Evolutionary conservation across 2,329 filamentous ascomycete species (phyloP).

Genomic region (Sclerotinia sclerotiorum): DNA sequence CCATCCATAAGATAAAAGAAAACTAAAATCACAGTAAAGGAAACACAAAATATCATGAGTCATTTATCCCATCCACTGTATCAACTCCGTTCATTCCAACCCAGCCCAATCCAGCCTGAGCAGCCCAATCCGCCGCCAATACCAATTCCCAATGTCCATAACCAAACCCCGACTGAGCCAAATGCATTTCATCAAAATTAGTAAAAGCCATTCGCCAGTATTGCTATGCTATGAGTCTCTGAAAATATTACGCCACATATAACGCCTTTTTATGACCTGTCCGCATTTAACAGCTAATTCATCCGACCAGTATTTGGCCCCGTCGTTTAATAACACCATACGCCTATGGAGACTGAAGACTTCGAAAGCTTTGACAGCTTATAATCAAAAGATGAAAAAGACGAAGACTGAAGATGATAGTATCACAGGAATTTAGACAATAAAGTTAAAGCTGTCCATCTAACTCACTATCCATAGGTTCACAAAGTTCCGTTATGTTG

Average conservation of each 20-base stretch:
- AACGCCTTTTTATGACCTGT: constrained; percentile 11
- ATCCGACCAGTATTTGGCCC: neutral
- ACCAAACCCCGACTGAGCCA: constrained; percentile 15
- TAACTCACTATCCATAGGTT: constrained; percentile 43
- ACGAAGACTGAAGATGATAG: neutral
- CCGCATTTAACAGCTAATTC: neutral
- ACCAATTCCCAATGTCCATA: constrained; percentile 11
- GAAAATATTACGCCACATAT: neutral
- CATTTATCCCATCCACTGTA: constrained; percentile 10
- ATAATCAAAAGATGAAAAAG: constrained; percentile 14
- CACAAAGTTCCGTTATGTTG: constrained; percentile 49
- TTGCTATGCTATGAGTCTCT: neutral
- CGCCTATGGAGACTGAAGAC: constrained; percentile 13
- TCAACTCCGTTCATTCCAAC: constrained; percentile 14
- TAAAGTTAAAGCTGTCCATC: constrained; percentile 34
- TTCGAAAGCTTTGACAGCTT: neutral
- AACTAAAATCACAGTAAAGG: constrained; percentile 12
- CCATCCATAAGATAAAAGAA: constrained; percentile 15
- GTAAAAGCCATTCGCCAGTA: constrained; percentile 2
- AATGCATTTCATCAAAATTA: constrained; percentile 17
- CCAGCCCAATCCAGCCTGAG: neutral
- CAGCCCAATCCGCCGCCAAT: constrained; percentile 4
- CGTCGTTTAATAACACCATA: constrained; percentile 15
- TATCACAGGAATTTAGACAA: constrained; percentile 15
- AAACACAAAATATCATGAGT: neutral